phyloP scores from a whole-genome alignment of 2,329 filamentous ascomycete species.

The Ceratocystis lukuohia region DNA sequence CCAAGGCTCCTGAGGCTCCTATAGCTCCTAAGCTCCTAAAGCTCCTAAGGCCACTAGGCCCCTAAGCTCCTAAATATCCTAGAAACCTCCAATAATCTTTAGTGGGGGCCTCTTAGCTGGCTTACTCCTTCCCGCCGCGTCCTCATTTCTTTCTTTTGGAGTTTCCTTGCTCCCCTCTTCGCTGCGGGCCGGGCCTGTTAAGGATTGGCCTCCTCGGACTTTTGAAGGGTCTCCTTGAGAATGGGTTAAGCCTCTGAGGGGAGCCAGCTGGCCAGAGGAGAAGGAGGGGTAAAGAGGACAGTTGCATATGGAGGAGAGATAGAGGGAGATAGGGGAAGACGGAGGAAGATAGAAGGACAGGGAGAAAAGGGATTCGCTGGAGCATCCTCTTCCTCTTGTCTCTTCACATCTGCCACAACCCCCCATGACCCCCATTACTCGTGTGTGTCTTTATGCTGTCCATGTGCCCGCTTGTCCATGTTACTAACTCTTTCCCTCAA shows the following conservation, averaged over 20 bases:
- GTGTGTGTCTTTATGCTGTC: neutral
- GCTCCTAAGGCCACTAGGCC: too few relatives aligned
- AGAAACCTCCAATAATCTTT: neutral
- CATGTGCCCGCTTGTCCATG: neutral
- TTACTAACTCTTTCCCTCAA: too few relatives aligned
- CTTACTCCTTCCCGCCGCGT: neutral
- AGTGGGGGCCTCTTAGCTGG: neutral
- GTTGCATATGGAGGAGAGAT: neutral
- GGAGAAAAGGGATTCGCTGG: neutral
- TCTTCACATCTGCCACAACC: neutral
- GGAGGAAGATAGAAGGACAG: neutral
- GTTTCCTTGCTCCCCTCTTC: neutral
- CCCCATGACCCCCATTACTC: too few relatives aligned
- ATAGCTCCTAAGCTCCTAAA: too few relatives aligned
- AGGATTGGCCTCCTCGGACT: too few relatives aligned
- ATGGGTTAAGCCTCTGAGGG: too few relatives aligned
- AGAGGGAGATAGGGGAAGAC: neutral
- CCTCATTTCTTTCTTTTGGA: neutral
- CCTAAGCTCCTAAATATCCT: too few relatives aligned
- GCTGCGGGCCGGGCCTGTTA: too few relatives aligned
- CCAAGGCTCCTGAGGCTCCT: too few relatives aligned
- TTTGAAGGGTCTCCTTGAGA: too few relatives aligned
- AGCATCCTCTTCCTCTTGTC: neutral
- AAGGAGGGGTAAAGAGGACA: neutral
- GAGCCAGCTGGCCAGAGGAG: too few relatives aligned